Evolutionary conservation across 495 filamentous ascomycete genomes (phyloP).

Genomic region (Patellaria atrata): DNA sequence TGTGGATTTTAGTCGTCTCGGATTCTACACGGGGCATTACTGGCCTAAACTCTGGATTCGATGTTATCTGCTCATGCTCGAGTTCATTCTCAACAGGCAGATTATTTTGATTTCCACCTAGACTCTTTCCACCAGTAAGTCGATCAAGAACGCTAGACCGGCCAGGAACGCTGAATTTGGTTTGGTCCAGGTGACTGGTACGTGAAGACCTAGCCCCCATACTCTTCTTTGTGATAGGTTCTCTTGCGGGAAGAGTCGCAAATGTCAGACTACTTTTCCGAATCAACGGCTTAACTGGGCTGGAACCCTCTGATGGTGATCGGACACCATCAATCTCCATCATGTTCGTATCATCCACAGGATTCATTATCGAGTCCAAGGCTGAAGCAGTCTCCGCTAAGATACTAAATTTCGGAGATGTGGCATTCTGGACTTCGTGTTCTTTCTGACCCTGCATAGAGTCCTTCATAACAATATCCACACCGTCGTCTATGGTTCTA

Average conservation of each 20-base stretch:
- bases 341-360: conserved; percentile 21
- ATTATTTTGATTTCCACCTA: conserved; percentile 32
- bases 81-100: conserved; percentile 48
- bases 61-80: conserved; percentile 39
- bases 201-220: conserved; percentile 58
- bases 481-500: no score
- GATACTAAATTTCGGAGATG: conserved; percentile 7
- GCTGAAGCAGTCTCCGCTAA: conserved; percentile 6
- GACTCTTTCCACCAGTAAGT: conserved; percentile 43
- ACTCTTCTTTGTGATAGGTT: conserved; percentile 68
- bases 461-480: no score
- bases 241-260: conserved; percentile 77
- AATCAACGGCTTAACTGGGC: conserved; percentile 46
- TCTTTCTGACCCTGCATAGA: no score
- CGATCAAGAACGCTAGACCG: conserved; percentile 49
- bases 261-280: conserved; percentile 92
- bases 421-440: no score
- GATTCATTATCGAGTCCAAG: conserved; percentile 1
- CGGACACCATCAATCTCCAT: conserved; percentile 40
- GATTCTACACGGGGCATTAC: conserved; percentile 23
- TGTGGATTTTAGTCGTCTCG: conserved; percentile 46
- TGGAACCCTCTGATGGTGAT: conserved; percentile 48
- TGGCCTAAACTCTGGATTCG: no score
- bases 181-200: conserved; percentile 64
- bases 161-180: conserved; percentile 30